These are phyloP conservation scores for Calendula officinalis DNA, from an alignment of 129 eudicot species.

Conservation along the genomic window DNA sequence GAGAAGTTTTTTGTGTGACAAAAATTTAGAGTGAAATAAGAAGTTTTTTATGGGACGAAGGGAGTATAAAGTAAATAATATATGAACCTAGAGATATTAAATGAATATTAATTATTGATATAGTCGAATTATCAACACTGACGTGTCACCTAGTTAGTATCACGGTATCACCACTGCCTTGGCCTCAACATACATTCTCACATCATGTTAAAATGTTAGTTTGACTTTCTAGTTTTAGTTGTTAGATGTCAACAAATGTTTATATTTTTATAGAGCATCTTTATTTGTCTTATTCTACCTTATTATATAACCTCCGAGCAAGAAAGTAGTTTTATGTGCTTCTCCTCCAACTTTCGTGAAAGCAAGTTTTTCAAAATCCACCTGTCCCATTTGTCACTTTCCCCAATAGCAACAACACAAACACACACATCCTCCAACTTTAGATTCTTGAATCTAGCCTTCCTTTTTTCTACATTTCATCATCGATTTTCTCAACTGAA, in stretches of 20 bases:
- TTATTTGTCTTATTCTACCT: not conserved
- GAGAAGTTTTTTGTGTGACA: no score
- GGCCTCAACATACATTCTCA: not conserved
- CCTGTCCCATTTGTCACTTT: conserved; percentile 23
- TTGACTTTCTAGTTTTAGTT: not conserved
- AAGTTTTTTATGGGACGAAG: no score
- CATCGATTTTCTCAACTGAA: conserved; percentile 38
- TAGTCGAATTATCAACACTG: no score
- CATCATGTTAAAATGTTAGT: not conserved
- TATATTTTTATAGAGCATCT: not conserved
- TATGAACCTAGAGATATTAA: no score
- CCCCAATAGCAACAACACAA: conserved; percentile 8
- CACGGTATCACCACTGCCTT: no score
- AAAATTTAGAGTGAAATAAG: no score
- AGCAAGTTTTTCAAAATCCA: conserved; percentile 10
- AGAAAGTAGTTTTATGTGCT: conserved; percentile 11
- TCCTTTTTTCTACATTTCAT: conserved; percentile 28
- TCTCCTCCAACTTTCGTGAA: conserved; percentile 22
- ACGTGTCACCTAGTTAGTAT: no score
- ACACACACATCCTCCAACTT: conserved; percentile 15
- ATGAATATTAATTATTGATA: no score
- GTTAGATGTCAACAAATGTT: not conserved
- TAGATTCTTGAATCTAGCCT: conserved; percentile 30
- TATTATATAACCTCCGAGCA: conserved; percentile 7
- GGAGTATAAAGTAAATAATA: no score